A percentile compares a stretch with the other conserved stretches of the same genome.
Conservation (phyloP, 768 basidiomycete species). For the Tremella fuciformis region DNA sequence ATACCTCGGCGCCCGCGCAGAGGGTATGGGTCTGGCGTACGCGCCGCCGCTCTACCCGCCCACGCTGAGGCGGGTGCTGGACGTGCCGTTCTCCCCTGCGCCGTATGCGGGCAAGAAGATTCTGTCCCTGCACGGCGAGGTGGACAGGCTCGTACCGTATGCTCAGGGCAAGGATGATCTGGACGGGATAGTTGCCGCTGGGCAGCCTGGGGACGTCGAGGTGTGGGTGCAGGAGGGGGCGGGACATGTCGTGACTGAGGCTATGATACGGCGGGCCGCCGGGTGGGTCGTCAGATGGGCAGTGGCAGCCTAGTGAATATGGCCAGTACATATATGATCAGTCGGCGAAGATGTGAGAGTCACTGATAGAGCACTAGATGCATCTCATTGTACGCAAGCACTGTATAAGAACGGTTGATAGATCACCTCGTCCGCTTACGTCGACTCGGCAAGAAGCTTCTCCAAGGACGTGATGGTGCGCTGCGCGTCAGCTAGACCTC, state of each 20-base stretch:
- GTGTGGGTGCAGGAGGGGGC: slow-evolving; percentile 59
- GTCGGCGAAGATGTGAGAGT: too few relatives aligned
- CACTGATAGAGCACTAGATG: too few relatives aligned
- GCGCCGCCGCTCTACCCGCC: slow-evolving; percentile 62
- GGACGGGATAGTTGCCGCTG: slow-evolving; percentile 51
- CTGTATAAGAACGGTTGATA: too few relatives aligned
- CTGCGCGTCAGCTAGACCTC: slow-evolving; percentile 3
- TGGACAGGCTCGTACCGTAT: slow-evolving; percentile 69
- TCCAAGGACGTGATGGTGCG: slow-evolving; percentile 17
- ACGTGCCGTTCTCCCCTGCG: slow-evolving; percentile 52
- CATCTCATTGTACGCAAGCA: too few relatives aligned
- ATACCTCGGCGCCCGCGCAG: slow-evolving; percentile 53
- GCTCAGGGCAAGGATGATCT: slow-evolving; percentile 61
- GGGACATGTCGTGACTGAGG: slow-evolving; percentile 63
- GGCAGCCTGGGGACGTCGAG: slow-evolving; percentile 58
- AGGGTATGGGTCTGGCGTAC: slow-evolving; percentile 54
- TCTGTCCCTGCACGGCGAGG: slow-evolving; percentile 66
- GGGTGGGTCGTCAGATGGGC: slow-evolving; percentile 47
- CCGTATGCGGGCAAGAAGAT: slow-evolving; percentile 71
- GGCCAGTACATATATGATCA: background rate
- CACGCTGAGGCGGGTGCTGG: slow-evolving; percentile 55
- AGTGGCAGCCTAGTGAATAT: too few relatives aligned
- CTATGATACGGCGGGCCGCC: slow-evolving; percentile 59
- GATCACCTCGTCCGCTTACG: too few relatives aligned
- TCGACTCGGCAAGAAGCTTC: slow-evolving; percentile 2